A percentile compares a stretch with the other conserved stretches of the same genome.
These are phyloP conservation scores for Globisporangium radiosum DNA, from an alignment of 352 stramenopile species.

Conservation along the genomic window DNA sequence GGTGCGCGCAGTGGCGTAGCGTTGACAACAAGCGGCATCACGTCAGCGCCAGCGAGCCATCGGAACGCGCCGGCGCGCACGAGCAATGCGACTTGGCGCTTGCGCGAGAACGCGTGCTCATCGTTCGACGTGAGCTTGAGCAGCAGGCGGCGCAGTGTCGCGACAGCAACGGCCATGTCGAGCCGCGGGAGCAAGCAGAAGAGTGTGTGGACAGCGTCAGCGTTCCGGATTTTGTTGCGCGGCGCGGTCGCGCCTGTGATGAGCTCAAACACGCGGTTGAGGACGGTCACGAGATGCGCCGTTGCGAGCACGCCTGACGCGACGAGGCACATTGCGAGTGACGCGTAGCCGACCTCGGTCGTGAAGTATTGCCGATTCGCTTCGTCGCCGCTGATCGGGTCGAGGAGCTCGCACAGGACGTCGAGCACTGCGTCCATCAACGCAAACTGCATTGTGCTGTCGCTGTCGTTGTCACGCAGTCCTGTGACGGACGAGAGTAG, in stretches of 20 bases:
- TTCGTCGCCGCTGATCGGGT: slow-evolving; percentile 21
- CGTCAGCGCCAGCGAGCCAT: slow-evolving; percentile 40
- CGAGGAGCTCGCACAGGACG: slow-evolving; percentile 40
- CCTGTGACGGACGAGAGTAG: slow-evolving; percentile 49
- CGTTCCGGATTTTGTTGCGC: slow-evolving; percentile 53
- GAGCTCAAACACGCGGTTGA: slow-evolving; percentile 54
- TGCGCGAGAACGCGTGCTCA: slow-evolving; percentile 34
- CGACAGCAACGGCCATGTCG: slow-evolving; percentile 16
- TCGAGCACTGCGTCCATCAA: slow-evolving; percentile 50
- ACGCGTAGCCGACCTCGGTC: slow-evolving; percentile 32
- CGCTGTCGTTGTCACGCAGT: slow-evolving; percentile 14
- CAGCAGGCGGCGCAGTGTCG: slow-evolving; percentile 29
- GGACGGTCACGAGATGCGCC: slow-evolving; percentile 19
- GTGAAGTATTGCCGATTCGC: slow-evolving; percentile 33
- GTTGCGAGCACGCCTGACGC: slow-evolving; percentile 45
- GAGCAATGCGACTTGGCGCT: slow-evolving; percentile 37
- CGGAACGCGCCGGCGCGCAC: slow-evolving; percentile 46
- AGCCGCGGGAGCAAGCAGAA: slow-evolving; percentile 45
- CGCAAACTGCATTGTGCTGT: slow-evolving; percentile 14
- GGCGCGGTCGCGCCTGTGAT: slow-evolving; percentile 31
- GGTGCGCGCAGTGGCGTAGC: slow-evolving; percentile 24
- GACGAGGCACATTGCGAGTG: slow-evolving; percentile 48
- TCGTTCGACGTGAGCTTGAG: slow-evolving; percentile 40
- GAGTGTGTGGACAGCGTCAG: slow-evolving; percentile 42
- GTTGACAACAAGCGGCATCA: slow-evolving; percentile 31